Evolutionary conservation across 108 stramenopile genomes (phyloP), one percentile per base, ranked within the genome.

Genomic region (Cyclostephanos invisitatus): DNA sequence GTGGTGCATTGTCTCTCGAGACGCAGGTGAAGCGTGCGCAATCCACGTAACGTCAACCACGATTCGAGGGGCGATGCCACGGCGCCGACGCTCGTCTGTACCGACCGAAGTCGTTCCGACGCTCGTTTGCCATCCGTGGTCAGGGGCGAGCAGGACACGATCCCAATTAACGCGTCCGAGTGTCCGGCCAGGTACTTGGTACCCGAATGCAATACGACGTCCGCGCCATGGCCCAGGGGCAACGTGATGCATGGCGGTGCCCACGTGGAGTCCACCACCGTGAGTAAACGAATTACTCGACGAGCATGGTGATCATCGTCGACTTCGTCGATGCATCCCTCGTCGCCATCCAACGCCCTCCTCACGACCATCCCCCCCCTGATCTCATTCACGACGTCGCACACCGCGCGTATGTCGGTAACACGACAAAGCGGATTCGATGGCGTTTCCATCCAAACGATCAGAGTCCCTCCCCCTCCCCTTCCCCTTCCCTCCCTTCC

Each of bases 361-460:
- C 32, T 20, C 28, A 11, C 48, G 21, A 21, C 4, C 11, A 18
- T 36, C 38, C n/a, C 53, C 17, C 29, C 32, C 27, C 29, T 69
- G 12, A 32, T 11, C 44, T 72, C 59, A 1, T 64, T 27, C 10
- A 81, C 83, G 8, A 66, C 37, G 11, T 83, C 32, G 64, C 85
- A 88, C 15, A 92, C 59, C 28, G 66, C 68, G 55, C 65, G 66
- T 25, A 96, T 85, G 71, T 96, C 90, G 7, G 90, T 81, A 24
- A 96, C 87, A 25, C 95, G 77, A 49, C 83, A 86, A 28, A 83
- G 49, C 2, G 96, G 96, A 74, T 97, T 97, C 18, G 92, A 94
- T 0, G 96, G 96, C 25, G 86, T 94, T 76, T 97, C 96, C 81
- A 94, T 89, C 94, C 96, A 97, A 8, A 97, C 79, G 71, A 97